Evolutionary conservation across 1,284 basidiomycete genomes (phyloP), one percentile per base, ranked within the genome.

Genomic region (Ustilago shanxiensis): DNA sequence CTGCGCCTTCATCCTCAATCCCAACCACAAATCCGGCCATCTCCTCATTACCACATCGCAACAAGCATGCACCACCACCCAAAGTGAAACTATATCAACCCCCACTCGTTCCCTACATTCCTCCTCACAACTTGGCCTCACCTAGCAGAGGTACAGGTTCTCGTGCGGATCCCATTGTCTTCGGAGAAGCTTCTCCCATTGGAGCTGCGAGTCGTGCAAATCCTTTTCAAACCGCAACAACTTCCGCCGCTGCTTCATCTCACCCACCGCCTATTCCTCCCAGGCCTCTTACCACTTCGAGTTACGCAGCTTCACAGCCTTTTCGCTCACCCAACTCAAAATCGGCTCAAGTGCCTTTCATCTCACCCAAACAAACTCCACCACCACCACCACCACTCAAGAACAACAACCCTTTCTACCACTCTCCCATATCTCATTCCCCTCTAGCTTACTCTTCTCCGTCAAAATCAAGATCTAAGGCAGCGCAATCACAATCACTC

Each of bases 41-140:
- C 61, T 53, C 75, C 9, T 70, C 66, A 3, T 28, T 77, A 11
- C 60, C 75, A 4, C 70, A 62, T 24, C 70, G 75, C 31, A 70
- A 77, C 60, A 77, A 77, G 64, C 75, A 77, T 33, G 70, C 70
- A 3, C 60, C 75, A 50, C 75, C 75, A 16, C 75, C 75, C 60
- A 77, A 73, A 44, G 75, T 77, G 47, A 77, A 77, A 44, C 60
- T 77, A 7, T 77, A 72, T 53, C 74, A 77, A 37, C 74, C 74
- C 14, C 58, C 62, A 24, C 56, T 77, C 10, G 28, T 51, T 10
- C 71, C 71, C 14, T 65, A 41, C 50, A n/a, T 51, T 20, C 65
- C 71, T 13, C 20, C 52, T n/a, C 60, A 37, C 16, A 49, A 20
- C n/a, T 22, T n/a, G 14, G 18, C 53, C 7, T 33, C 26, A 10